A percentile compares a stretch with the other conserved stretches of the same genome.
Conservation (phyloP, 2,329 filamentous ascomycete species). For the Bretziella fagacearum region DNA sequence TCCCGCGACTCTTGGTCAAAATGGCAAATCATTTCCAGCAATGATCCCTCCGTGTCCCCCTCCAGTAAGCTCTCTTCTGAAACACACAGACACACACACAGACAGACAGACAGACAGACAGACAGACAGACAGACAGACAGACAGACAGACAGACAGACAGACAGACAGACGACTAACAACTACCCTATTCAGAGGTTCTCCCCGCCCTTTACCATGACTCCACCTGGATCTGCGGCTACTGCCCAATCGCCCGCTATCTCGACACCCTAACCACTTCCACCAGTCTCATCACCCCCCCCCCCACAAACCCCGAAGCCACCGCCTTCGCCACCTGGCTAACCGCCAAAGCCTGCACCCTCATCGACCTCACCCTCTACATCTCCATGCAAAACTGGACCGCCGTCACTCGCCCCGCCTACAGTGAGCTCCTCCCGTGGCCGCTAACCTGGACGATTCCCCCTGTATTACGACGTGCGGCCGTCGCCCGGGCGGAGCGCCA, state of each 20-base stretch:
- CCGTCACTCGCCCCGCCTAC: conserved; percentile 63
- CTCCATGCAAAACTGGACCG: conserved; percentile 72
- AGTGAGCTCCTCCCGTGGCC: conserved; percentile 69
- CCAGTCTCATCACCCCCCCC: conserved; percentile 16
- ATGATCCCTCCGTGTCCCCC: conserved; percentile 53
- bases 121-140: too few relatives aligned
- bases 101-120: too few relatives aligned
- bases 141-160: too few relatives aligned
- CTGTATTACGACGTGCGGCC: conserved; percentile 52
- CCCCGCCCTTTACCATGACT: conserved; percentile 35
- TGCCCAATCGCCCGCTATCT: conserved; percentile 43
- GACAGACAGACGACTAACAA: conserved; percentile 14
- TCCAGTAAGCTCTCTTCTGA: conserved; percentile 35
- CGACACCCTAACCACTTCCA: conserved; percentile 22
- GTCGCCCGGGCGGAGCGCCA: conserved; percentile 52
- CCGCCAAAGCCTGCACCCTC: conserved; percentile 57
- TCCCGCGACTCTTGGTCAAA: conserved; percentile 5
- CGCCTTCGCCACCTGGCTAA: conserved; percentile 51
- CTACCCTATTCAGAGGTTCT: conserved; percentile 29
- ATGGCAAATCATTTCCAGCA: conserved; percentile 58
- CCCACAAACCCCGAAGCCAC: conserved; percentile 29
- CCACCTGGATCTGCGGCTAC: conserved; percentile 43
- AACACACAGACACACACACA: background rate
- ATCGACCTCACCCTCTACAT: conserved; percentile 80
- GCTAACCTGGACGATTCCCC: conserved; percentile 71